Evolutionary conservation across 345 rosid species (phyloP), one percentile per base, ranked within the genome.

Genomic region (Heritiera fomes): DNA sequence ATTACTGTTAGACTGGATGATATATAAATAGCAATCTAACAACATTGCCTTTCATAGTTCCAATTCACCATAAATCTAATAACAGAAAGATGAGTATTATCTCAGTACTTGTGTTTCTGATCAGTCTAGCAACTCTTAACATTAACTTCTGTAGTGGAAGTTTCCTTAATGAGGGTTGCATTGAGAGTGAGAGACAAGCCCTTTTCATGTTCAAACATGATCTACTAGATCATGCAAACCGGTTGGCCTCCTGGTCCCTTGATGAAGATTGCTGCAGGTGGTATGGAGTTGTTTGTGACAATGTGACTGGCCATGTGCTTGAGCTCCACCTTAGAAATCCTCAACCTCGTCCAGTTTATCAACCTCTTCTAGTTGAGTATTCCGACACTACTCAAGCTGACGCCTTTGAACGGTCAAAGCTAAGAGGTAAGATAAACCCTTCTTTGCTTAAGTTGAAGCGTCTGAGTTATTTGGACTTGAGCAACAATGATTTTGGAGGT

Each of bases 181-280:
- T 78, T 8, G 71, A 38, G 0, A 13, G 32, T 0, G 86, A 85
- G 47, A 81, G 78, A 60, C 66, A 68, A 46, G 84, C 78, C 18
- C 88, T 85, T 70, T 1, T 81, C 12, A n/a, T 53, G 73, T 83
- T 85, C 75, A 83, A 69, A 79, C 23, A 75, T 10, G 58, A 65
- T 18, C 75, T 83, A 38, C 53, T 6, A 0, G 84, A 83, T 76
- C 83, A 84, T 61, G 81, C 76, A 5, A 72, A 64, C 14, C 63
- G 84, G 66, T 80, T 86, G 34, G 65, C 59, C 18, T 81, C 83
- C 0, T 86, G 85, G 88, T 71, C 15, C 1, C 10, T 13, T 47
- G 84, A 75, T 2, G 41, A 53, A 49, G 73, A 71, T 32, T 85
- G 85, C 50, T 82, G 84, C 32, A 18, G 46, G 4, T 82, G 84